A percentile compares a stretch with the other conserved stretches of the same genome.
phyloP scores from a whole-genome alignment of 768 basidiomycete species.

The Auriscalpium microsporum region DNA sequence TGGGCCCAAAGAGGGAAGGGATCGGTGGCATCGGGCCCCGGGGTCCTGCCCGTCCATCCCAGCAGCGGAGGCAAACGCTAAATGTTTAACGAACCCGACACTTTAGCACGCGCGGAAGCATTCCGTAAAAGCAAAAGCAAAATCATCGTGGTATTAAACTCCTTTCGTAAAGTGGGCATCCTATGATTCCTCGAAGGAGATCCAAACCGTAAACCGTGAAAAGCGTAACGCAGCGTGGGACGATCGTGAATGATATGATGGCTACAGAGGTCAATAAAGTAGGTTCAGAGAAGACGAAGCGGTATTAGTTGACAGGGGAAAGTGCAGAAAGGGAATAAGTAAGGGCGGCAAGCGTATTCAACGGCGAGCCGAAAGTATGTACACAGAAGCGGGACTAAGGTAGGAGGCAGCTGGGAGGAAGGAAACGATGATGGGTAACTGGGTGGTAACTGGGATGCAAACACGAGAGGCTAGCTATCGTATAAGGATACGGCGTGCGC shows the following conservation, averaged over 20 bases:
- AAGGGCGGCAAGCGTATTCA: conserved; percentile 7
- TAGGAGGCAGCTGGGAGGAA: conserved; percentile 5
- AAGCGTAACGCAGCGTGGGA: conserved; percentile 13
- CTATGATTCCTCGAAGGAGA: conserved; percentile 6
- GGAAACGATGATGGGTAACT: background rate
- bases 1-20: too few relatives aligned
- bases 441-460: background rate
- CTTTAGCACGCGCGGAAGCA: background rate
- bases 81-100: background rate
- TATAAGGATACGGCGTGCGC: conserved; percentile 13
- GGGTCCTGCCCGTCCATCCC: too few relatives aligned
- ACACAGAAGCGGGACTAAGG: conserved; percentile 14
- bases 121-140: background rate
- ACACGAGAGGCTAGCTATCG: conserved; percentile 11
- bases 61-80: too few relatives aligned
- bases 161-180: conserved; percentile 5
- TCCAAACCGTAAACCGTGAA: conserved; percentile 5
- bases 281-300: conserved; percentile 4
- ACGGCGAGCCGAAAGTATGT: conserved; percentile 9
- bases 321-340: conserved; percentile 16
- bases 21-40: too few relatives aligned
- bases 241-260: conserved; percentile 10
- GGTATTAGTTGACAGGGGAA: conserved; percentile 6
- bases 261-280: conserved; percentile 11
- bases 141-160: conserved; percentile 10